Conservation (phyloP, 345 rosid species). For the Hibiscus tridactylites region DNA sequence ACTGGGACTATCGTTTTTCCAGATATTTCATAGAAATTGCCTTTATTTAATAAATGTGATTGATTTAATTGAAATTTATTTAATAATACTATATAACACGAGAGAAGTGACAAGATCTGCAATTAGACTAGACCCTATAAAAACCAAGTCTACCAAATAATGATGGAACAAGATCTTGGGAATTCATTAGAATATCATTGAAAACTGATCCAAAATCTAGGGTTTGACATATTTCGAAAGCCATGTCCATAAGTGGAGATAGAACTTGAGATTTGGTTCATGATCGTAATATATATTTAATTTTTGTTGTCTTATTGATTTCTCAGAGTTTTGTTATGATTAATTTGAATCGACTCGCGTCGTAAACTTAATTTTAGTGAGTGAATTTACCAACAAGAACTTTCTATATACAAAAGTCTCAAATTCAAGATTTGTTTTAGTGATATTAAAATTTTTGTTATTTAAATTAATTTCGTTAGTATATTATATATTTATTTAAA, state of each 20-base stretch:
- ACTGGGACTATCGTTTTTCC: too few species aligned
- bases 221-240: background rate
- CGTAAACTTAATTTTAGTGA: too few species aligned
- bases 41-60: background rate
- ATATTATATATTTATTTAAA: too few species aligned
- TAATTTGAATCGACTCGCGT: too few species aligned
- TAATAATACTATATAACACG: background rate
- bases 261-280: background rate
- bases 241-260: background rate
- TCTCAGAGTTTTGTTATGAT: too few species aligned
- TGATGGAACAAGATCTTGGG: background rate
- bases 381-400: too few species aligned
- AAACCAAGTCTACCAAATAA: constrained; percentile 1
- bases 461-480: too few species aligned
- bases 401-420: too few species aligned
- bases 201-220: background rate
- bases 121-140: background rate
- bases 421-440: too few species aligned
- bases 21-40: background rate
- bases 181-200: background rate
- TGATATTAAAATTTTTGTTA: too few species aligned
- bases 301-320: too few species aligned
- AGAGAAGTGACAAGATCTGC: background rate
- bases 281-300: too few species aligned
- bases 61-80: background rate